Evolutionary conservation across 1,139 yeast species (phyloP).

Genomic region (Dujonia santamariae): DNA sequence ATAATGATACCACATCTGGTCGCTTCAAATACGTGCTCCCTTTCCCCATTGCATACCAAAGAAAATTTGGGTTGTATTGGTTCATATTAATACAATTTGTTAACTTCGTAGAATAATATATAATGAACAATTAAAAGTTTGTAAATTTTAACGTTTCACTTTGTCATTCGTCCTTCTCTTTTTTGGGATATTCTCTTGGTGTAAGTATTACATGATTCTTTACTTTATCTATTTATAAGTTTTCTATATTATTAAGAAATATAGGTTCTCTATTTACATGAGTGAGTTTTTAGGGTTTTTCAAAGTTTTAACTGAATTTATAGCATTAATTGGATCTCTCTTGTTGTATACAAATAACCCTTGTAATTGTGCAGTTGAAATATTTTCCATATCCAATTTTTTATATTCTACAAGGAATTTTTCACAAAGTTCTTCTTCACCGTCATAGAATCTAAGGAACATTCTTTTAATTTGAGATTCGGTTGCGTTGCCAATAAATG

Average conservation of each 20-base stretch:
- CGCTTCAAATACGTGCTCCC: no score
- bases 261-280: constrained; percentile 2
- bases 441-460: constrained; percentile 86
- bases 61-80: no score
- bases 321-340: constrained; percentile 74
- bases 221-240: no score
- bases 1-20: no score
- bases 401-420: constrained; percentile 55
- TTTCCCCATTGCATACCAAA: no score
- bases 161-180: no score
- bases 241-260: not conserved
- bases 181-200: no score
- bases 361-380: constrained; percentile 93
- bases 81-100: no score
- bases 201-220: no score
- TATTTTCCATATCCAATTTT: constrained; percentile 48
- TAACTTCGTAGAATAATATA: no score
- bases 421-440: constrained; percentile 57
- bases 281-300: constrained; percentile 20
- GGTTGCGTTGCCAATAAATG: constrained; percentile 80
- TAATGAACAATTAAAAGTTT: no score
- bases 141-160: no score
- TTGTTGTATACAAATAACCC: constrained; percentile 94
- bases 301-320: constrained; percentile 55
- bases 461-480: constrained; percentile 73